Conservation (phyloP, 192 early-diverging fungal genomes). For the Podila clonocystis region DNA sequence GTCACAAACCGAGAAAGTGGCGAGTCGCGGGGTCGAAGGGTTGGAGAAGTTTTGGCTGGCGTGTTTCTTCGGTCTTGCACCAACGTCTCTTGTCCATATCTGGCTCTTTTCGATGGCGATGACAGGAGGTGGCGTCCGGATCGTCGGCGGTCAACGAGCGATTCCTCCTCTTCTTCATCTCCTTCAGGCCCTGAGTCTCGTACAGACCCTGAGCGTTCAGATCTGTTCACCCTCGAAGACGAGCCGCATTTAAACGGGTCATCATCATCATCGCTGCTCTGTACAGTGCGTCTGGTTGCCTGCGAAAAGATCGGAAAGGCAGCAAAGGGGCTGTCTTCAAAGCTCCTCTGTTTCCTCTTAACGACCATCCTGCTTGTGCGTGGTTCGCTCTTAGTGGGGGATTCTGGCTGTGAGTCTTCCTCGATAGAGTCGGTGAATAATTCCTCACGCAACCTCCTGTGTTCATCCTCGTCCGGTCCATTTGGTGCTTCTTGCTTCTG, state of each 20-base stretch:
- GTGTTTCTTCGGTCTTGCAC: not conserved
- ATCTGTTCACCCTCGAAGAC: not conserved
- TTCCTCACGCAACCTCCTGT: slow-evolving; percentile 15
- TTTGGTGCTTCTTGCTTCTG: not conserved
- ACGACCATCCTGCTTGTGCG: not conserved
- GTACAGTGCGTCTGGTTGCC: not conserved
- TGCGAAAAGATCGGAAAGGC: slow-evolving; percentile 15
- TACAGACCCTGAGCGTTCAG: not conserved
- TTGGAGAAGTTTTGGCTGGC: not conserved
- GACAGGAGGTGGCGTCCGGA: slow-evolving; percentile 2
- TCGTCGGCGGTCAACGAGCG: slow-evolving; percentile 21
- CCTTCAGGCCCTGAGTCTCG: too few relatives aligned
- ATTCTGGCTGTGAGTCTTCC: not conserved
- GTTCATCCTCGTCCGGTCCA: slow-evolving; percentile 1
- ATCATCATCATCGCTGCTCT: slow-evolving; percentile 1
- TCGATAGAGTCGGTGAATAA: slow-evolving; percentile 12
- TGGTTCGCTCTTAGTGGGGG: not conserved
- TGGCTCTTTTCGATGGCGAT: slow-evolving; percentile 28
- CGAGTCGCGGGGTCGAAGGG: not conserved
- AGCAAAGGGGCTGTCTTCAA: slow-evolving; percentile 9
- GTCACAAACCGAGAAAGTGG: not conserved
- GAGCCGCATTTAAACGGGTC: not conserved
- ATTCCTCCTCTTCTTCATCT: slow-evolving; percentile 19
- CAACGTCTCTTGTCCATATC: not conserved
- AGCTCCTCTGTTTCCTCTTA: not conserved